Percentiles rank a stretch among this genome's conserved stretches.
These are phyloP conservation scores for Phytophthora podocarpi DNA, from an alignment of 352 stramenopile genomes.

Conservation along the genomic window DNA sequence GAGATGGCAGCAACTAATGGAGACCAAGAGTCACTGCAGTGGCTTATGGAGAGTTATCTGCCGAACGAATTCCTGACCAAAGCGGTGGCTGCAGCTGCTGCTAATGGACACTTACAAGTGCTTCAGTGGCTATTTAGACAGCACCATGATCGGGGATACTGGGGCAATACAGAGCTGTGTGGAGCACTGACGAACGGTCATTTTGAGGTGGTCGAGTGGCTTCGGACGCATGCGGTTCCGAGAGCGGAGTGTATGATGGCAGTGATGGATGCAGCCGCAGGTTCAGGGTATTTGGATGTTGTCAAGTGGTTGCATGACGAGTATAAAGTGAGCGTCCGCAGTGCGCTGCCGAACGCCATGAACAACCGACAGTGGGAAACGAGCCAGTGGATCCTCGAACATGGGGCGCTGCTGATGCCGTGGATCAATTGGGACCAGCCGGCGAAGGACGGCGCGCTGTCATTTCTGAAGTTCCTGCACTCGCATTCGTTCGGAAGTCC, in stretches of 20 bases:
- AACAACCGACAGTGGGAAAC: constrained; percentile 20
- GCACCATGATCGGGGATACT: constrained; percentile 24
- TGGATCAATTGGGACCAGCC: constrained; percentile 28
- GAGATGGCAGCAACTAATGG: constrained; percentile 16
- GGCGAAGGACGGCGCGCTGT: constrained; percentile 20
- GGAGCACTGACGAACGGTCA: constrained; percentile 21
- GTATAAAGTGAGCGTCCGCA: constrained; percentile 7
- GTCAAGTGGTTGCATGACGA: constrained; percentile 26
- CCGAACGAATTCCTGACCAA: constrained; percentile 25
- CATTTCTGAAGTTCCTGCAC: constrained; percentile 28
- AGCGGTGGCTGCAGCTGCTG: constrained; percentile 18
- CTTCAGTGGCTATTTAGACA: constrained; percentile 28
- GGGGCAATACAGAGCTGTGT: constrained; percentile 28
- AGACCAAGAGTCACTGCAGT: constrained; percentile 15
- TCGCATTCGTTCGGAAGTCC: constrained; percentile 10
- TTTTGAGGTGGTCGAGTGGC: constrained; percentile 17
- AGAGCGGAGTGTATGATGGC: constrained; percentile 14
- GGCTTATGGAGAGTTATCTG: constrained; percentile 26
- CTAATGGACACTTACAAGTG: constrained; percentile 21
- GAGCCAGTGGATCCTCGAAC: constrained; percentile 25
- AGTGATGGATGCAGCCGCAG: constrained; percentile 27
- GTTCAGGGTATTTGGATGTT: constrained; percentile 12
- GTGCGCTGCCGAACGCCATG: constrained; percentile 19
- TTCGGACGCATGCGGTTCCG: constrained; percentile 8
- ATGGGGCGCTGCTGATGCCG: constrained; percentile 20